Conservation (phyloP, 1,284 basidiomycete species). For the Malassezia psittaci region DNA sequence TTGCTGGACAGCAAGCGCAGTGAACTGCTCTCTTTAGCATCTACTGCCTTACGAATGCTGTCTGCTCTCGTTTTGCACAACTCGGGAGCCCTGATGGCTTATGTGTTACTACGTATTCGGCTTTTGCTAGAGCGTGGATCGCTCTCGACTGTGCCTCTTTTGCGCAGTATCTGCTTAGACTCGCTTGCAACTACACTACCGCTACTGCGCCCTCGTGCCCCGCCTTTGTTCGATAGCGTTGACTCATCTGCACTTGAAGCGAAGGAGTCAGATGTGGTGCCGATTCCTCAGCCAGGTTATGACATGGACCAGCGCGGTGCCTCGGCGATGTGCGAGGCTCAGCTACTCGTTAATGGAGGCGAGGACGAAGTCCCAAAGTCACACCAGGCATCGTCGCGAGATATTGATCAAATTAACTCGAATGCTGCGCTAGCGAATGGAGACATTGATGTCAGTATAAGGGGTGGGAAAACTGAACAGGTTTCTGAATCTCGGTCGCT, state of each 20-base stretch:
- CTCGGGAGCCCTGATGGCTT: not conserved
- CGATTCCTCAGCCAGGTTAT: not conserved
- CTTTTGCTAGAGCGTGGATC: not conserved
- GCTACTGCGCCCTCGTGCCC: constrained; percentile 11
- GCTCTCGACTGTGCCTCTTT: not conserved
- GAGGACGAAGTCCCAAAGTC: not conserved
- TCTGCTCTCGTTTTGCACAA: not conserved
- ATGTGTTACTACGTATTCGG: constrained; percentile 4
- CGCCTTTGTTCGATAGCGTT: constrained; percentile 10
- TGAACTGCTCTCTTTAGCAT: not conserved
- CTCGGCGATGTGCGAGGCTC: not conserved
- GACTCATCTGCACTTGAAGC: constrained; percentile 13
- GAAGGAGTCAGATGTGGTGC: constrained; percentile 5
- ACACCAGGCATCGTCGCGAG: not conserved
- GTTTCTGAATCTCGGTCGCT: too few species aligned
- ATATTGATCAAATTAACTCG: too few species aligned
- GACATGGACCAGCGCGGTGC: not conserved
- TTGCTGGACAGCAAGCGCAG: not conserved
- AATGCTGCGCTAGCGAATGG: not conserved
- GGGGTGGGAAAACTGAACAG: too few species aligned
- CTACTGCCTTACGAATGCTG: not conserved
- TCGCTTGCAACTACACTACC: not conserved
- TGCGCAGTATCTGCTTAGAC: constrained; percentile 5
- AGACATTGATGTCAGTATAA: too few species aligned
- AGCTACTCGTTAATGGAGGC: not conserved